Evolutionary conservation across 1,284 basidiomycete genomes (phyloP).

Genomic region (Hemileia vastatrix): DNA sequence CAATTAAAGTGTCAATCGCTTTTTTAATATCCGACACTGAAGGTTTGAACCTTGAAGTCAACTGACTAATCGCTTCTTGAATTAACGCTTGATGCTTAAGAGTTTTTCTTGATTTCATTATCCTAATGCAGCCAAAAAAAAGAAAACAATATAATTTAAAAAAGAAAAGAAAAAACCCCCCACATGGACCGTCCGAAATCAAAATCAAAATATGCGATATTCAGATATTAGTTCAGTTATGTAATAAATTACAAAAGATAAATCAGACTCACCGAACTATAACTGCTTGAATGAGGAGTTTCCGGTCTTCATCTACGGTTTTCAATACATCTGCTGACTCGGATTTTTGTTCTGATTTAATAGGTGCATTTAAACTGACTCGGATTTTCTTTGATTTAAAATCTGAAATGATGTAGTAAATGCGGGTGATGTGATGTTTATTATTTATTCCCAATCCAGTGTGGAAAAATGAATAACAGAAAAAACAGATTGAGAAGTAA

Average conservation of each 20-base stretch:
- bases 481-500: background rate
- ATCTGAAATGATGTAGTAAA: too few relatives aligned
- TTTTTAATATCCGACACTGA: slow-evolving; percentile 74
- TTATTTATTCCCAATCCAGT: background rate
- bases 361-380: slow-evolving; percentile 83
- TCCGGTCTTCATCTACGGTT: slow-evolving; percentile 93
- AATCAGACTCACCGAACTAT: slow-evolving; percentile 67
- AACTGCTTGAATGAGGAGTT: slow-evolving; percentile 92
- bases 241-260: background rate
- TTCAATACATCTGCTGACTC: slow-evolving; percentile 85
- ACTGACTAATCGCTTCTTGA: slow-evolving; percentile 85
- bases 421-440: too few relatives aligned
- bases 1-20: slow-evolving; percentile 91
- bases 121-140: slow-evolving; percentile 8
- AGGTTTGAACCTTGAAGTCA: slow-evolving; percentile 76
- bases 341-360: slow-evolving; percentile 87
- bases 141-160: background rate
- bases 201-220: background rate
- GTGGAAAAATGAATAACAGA: slow-evolving; percentile 12
- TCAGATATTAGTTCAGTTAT: background rate
- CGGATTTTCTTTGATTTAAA: slow-evolving; percentile 98
- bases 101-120: slow-evolving; percentile 51
- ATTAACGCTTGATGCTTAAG: slow-evolving; percentile 93
- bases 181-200: too few relatives aligned
- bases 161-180: background rate